phyloP scores from a whole-genome alignment of 2,329 filamentous ascomycete species.

The Aspergillus unguis region DNA sequence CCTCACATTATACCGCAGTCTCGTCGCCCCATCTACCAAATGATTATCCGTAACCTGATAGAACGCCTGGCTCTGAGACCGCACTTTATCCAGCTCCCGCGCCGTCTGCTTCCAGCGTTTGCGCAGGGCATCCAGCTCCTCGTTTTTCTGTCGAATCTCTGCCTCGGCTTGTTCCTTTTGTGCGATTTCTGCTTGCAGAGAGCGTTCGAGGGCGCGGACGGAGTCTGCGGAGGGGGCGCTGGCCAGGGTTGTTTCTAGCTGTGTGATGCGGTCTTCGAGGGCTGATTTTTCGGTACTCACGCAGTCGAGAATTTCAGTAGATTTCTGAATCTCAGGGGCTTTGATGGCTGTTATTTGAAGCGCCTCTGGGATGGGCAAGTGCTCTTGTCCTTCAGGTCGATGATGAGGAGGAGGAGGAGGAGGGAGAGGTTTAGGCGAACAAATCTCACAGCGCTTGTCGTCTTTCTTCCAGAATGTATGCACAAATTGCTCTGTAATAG shows the following conservation, averaged over 20 bases:
- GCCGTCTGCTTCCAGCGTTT: slow-evolving; percentile 6
- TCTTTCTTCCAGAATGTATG: neutral
- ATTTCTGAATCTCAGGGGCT: too few relatives aligned
- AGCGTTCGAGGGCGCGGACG: neutral
- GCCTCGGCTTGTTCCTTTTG: neutral
- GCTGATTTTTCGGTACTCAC: neutral
- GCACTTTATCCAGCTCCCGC: neutral
- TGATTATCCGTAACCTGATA: slow-evolving; percentile 6
- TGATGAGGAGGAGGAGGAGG: neutral
- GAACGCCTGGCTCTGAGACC: slow-evolving; percentile 7
- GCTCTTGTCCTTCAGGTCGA: neutral
- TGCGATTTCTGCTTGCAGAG: neutral
- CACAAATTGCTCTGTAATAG: neutral
- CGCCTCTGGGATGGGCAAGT: neutral
- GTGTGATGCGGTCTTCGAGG: neutral
- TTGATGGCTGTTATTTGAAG: too few relatives aligned
- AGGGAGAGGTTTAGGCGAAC: neutral
- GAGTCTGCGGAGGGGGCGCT: neutral
- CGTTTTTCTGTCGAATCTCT: neutral
- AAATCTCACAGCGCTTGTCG: neutral
- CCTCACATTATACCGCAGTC: neutral
- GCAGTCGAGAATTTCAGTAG: too few relatives aligned
- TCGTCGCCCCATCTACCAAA: neutral
- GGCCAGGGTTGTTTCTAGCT: neutral
- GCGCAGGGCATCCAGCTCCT: neutral